Percentiles rank a stretch among this genome's conserved stretches.
These are phyloP conservation scores for Tinospora cordifolia DNA, from an alignment of 164 flowering plant genomes.

Conservation along the genomic window DNA sequence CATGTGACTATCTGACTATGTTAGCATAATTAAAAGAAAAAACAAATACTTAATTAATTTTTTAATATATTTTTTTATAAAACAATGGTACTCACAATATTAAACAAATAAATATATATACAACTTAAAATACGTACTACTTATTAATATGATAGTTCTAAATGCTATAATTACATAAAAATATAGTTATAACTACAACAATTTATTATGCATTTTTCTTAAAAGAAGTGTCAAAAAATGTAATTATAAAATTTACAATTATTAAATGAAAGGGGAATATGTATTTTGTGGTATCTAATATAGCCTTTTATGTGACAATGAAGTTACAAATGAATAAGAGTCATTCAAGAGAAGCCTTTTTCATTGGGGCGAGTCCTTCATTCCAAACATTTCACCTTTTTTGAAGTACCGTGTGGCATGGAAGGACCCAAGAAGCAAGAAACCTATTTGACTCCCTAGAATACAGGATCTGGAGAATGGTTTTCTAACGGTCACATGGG, in stretches of 20 bases:
- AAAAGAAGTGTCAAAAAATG: neutral
- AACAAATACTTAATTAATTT: too few relatives aligned
- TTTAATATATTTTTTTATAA: too few relatives aligned
- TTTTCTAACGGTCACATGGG: slow-evolving; percentile 69
- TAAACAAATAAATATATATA: too few relatives aligned
- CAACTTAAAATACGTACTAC: too few relatives aligned
- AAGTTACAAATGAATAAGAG: neutral
- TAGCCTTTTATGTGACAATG: neutral
- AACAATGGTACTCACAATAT: too few relatives aligned
- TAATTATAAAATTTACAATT: too few relatives aligned
- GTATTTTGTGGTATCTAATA: too few relatives aligned
- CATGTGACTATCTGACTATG: neutral
- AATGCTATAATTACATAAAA: too few relatives aligned
- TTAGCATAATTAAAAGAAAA: too few relatives aligned
- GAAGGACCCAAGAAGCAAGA: neutral
- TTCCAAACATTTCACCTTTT: too few relatives aligned
- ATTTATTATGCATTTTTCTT: neutral
- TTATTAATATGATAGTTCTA: too few relatives aligned
- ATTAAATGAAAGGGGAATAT: neutral
- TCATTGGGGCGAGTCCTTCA: neutral
- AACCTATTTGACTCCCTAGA: neutral
- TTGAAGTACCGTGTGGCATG: neutral
- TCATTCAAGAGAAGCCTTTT: neutral
- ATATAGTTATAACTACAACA: neutral
- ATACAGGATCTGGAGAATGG: neutral